phyloP scores from a whole-genome alignment of 306 rosid species.

The Bauhinia variegata region DNA sequence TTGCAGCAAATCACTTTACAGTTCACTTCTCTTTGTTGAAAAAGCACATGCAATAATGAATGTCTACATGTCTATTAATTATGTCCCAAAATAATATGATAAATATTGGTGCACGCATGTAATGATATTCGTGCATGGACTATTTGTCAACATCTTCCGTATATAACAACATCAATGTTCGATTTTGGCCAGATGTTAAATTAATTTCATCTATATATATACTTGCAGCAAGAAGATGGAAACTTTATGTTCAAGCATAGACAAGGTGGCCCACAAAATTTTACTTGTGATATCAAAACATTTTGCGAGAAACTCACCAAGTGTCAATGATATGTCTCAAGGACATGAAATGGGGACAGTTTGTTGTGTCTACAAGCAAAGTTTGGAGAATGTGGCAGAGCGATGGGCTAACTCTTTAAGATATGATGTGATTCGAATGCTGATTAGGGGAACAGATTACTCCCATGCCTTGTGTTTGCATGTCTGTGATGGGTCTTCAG shows the following conservation, averaged over 20 bases:
- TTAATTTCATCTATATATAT: conserved; percentile 34
- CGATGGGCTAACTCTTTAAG: conserved; percentile 43
- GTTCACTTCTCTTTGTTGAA: background rate
- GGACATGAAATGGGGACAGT: conserved; percentile 52
- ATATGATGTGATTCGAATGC: conserved; percentile 85
- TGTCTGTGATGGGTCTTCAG: conserved; percentile 66
- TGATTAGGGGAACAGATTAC: conserved; percentile 76
- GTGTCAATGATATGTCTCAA: conserved; percentile 22
- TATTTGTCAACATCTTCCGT: background rate
- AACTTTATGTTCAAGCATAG: conserved; percentile 45
- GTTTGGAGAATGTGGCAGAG: conserved; percentile 27
- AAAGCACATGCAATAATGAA: conserved; percentile 5
- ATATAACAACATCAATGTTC: background rate
- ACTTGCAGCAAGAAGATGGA: conserved; percentile 71
- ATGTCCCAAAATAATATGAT: too few relatives aligned
- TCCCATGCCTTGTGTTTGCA: conserved; percentile 79
- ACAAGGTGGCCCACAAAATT: conserved; percentile 60
- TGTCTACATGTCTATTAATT: background rate
- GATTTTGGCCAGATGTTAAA: background rate
- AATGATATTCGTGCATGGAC: too few relatives aligned
- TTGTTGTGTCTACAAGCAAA: conserved; percentile 69
- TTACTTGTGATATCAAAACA: conserved; percentile 37
- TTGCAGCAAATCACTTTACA: conserved; percentile 24
- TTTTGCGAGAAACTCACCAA: conserved; percentile 20
- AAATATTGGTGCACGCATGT: too few relatives aligned